Evolutionary conservation across 148 eudicot genomes (phyloP), one percentile per base, ranked within the genome.

Genomic region (Tetragonia tetragonoides): DNA sequence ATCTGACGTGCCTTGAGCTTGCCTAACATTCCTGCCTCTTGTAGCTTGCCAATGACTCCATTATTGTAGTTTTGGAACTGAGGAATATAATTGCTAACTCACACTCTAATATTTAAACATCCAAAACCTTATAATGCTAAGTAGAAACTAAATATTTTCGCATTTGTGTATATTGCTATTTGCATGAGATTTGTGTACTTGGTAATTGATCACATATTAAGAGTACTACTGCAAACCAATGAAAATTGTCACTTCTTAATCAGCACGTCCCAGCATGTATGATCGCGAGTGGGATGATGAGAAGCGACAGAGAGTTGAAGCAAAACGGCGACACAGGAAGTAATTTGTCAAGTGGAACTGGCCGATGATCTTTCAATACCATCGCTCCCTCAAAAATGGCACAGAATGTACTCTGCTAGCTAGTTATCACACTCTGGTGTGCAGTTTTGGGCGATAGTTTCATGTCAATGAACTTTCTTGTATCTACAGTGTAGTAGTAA

Each of bases 211-310:
- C 51, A 18, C 11, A n/a, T 76, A 23, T 46, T 21, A 18, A 12
- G 4, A 46, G 49, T 5, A 46, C 49, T 46, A 10, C 8, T 34
- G 10, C 39, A 17, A 46, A 7, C 17, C 66, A n/a, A 3, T 61
- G 24, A 38, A 11, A 4, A 47, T 7, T 66, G 78, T 38, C 14
- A 39, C 18, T 75, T 92, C 97, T 95, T 93, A 71, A 96, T 83
- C 63, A 21, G 37, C 42, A 21, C 72, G 38, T 73, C 79, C 66
- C 76, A 96, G 99, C 68, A 78, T 90, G 75, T 90, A 90, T 66
- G 99, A 96, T 68, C 91, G 99, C 41, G 99, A 96, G 10, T 96
- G 95, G 97, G 99, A 96, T 37, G 99, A 96, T 17, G 99, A 96
- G 83, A 96, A 96, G 85, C 86, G 97, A 77, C 99, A 82, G 85